Base-by-base conservation (phyloP, 352 stramenopile genomes). In the Blastocystis sp. region DNA sequence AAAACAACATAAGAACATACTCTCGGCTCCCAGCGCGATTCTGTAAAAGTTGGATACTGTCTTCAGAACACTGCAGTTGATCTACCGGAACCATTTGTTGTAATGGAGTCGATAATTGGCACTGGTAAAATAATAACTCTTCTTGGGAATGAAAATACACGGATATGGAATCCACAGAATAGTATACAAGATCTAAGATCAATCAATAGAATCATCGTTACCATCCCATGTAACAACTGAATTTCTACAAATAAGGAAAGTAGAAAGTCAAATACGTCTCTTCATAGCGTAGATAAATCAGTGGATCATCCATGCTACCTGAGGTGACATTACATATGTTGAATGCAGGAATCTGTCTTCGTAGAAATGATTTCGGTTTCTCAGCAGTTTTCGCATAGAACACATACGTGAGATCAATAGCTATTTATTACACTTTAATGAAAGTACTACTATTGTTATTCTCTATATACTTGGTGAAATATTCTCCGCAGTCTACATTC, bases 401-500 rank as follows among this genome's bases (percentile, higher is more conserved):
- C 13, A 22, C 59, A 30, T 79, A 79, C 0, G 17, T 35, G 1
- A 79, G 37, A 13, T 9, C 2, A 27, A 56, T 1, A 17, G 6
- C 68, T 79, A 79, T 13, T 58, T 11, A 30, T 79, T 22, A 79
- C 13, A 19, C 5, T 1, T 37, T 40, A 13, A 19, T 7, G 0
- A 24, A 2, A 60, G 3, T 1, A 27, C 3, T 15, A 59, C 68
- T 56, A 17, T 37, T 27, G 59, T 79, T 58, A 33, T 58, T 22
- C 13, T 53, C 22, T 15, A 9, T 15, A 11, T 19, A 33, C 33
- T 48, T 3, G 35, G 68, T 30, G 17, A n/a, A 13, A 53, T 42
- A 79, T 4, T 59, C 40, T 33, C 68, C 68, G 33, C 68, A 79
- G 59, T 79, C 68, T 79, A 79, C 68, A 79, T 59, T 76, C 11